Conservation (phyloP, 2,329 filamentous ascomycete genomes). For the Fusarium chlamydosporum region DNA sequence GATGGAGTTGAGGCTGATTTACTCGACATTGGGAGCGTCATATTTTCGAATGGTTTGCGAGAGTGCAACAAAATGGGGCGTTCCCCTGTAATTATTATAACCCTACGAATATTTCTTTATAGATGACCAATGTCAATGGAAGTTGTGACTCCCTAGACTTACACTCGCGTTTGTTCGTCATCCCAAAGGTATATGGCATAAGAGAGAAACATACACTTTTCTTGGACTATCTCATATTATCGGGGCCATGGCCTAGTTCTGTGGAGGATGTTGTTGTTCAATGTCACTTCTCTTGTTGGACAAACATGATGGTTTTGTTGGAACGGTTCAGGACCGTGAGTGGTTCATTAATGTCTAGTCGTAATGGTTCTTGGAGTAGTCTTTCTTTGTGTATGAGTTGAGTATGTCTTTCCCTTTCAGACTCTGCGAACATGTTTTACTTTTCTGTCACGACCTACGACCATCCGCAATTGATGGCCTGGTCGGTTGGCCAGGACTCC, state of each 20-base stretch:
- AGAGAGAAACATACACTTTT: neutral
- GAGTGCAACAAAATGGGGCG: conserved; percentile 5
- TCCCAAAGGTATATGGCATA: neutral
- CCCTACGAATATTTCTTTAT: neutral
- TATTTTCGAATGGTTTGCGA: conserved; percentile 36
- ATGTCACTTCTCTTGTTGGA: conserved; percentile 31
- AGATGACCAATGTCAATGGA: neutral
- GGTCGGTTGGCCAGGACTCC: conserved; percentile 68
- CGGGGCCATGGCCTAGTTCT: neutral
- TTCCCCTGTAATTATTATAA: neutral
- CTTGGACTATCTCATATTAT: neutral
- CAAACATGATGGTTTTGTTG: conserved; percentile 23
- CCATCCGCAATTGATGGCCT: conserved; percentile 71
- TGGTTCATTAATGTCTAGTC: conserved; percentile 44
- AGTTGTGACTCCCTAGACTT: neutral
- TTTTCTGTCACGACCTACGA: conserved; percentile 72
- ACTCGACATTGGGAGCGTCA: conserved; percentile 34
- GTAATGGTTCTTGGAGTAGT: conserved; percentile 17
- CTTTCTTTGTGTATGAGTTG: conserved; percentile 9
- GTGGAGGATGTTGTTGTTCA: conserved; percentile 25
- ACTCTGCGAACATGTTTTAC: conserved; percentile 70
- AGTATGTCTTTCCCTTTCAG: conserved; percentile 30
- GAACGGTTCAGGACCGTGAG: conserved; percentile 35
- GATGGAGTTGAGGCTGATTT: conserved; percentile 46
- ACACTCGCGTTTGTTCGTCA: neutral